Conservation (phyloP, 2,329 filamentous ascomycete species). For the Exophiala dermatitidis region DNA sequence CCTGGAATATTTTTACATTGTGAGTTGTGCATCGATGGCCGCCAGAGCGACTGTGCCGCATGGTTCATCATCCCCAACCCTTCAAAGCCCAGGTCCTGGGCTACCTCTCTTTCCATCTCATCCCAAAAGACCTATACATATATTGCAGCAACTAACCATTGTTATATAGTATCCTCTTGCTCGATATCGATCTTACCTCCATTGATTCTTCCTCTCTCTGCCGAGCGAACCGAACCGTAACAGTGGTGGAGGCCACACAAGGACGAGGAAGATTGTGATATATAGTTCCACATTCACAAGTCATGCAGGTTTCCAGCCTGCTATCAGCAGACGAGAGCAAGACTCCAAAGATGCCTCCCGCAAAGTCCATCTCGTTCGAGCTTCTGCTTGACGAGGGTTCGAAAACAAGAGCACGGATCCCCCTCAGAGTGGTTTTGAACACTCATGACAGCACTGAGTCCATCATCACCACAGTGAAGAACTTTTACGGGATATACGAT, state of each 20-base stretch:
- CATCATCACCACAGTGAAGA: conserved; percentile 96
- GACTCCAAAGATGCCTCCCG: conserved; percentile 32
- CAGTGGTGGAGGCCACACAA: background rate
- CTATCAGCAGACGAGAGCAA: conserved; percentile 20
- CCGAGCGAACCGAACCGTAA: conserved; percentile 1
- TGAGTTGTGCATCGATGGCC: conserved; percentile 29
- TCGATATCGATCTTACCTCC: background rate
- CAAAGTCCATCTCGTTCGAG: conserved; percentile 60
- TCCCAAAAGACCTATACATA: background rate
- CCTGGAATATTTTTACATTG: conserved; percentile 18
- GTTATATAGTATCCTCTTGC: background rate
- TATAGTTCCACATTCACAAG: conserved; percentile 32
- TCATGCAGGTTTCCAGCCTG: conserved; percentile 27
- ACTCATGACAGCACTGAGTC: conserved; percentile 95
- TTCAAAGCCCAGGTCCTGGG: background rate
- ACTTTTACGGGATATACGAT: conserved; percentile 95
- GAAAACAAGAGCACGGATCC: conserved; percentile 54
- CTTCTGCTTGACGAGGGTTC: conserved; percentile 53
- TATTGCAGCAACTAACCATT: conserved; percentile 3
- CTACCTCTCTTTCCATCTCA: background rate
- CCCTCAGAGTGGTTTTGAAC: conserved; percentile 73
- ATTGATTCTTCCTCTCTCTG: background rate
- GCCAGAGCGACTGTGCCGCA: conserved; percentile 16
- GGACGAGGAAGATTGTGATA: conserved; percentile 6
- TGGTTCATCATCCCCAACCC: conserved; percentile 5